Evolutionary conservation across 1,284 basidiomycete species (phyloP).

Genomic region (Afroboletus lepidellus): DNA sequence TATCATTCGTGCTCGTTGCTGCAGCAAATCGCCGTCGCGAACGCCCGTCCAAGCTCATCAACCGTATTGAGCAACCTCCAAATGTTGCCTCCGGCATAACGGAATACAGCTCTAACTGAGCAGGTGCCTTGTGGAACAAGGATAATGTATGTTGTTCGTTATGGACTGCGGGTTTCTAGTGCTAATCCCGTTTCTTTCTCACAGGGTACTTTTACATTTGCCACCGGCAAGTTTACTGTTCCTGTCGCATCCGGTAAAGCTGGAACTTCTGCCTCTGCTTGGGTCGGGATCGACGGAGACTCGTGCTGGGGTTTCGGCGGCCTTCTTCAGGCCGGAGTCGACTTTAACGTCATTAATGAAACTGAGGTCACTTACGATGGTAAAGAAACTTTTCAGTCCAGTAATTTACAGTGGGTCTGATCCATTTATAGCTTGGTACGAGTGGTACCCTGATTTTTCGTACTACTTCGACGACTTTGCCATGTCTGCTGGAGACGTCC

Average conservation of each 20-base stretch:
- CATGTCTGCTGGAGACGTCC: too few species aligned
- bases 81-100: neutral
- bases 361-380: slow-evolving; percentile 6
- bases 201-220: too few species aligned
- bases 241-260: too few species aligned
- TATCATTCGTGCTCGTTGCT: neutral
- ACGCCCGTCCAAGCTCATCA: neutral
- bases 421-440: slow-evolving; percentile 10
- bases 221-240: too few species aligned
- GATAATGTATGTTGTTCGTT: neutral
- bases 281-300: neutral
- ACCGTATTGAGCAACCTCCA: too few species aligned
- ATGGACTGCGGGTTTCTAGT: neutral
- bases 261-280: too few species aligned
- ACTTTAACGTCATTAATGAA: neutral
- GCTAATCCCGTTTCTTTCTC: neutral
- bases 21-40: too few species aligned
- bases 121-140: neutral
- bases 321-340: too few species aligned
- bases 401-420: neutral
- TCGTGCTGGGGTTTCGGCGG: neutral
- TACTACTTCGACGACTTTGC: neutral
- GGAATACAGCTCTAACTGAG: neutral
- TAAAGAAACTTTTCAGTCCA: neutral
- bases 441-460: slow-evolving; percentile 7